Percentiles rank a stretch among this genome's conserved stretches.
Conservation (phyloP, 2,329 filamentous ascomycete species). For the Pestalotiopsis sp. region DNA sequence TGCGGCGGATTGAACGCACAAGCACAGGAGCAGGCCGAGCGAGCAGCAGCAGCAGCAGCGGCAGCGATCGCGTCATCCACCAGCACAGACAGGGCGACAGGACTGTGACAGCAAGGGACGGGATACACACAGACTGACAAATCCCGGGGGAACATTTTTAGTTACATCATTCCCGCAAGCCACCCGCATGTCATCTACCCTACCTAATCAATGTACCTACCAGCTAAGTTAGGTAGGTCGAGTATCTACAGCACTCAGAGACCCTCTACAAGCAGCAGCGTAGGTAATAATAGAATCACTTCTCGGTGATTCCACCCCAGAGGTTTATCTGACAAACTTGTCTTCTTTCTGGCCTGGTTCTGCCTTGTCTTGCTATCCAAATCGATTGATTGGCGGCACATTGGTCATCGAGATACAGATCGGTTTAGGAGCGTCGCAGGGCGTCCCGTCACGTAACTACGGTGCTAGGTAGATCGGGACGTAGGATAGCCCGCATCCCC, state of each 20-base stretch:
- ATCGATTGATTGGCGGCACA: too few species aligned
- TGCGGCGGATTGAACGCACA: background rate
- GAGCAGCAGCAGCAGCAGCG: too few species aligned
- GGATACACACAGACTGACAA: background rate
- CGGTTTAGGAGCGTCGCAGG: too few species aligned
- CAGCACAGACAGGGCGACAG: background rate
- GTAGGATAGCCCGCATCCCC: background rate
- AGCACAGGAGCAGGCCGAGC: background rate
- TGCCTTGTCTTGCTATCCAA: background rate
- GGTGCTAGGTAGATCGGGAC: background rate
- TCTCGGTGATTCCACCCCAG: background rate
- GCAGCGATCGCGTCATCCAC: constrained; percentile 4
- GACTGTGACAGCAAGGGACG: background rate
- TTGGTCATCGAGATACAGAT: too few species aligned
- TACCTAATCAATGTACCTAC: background rate
- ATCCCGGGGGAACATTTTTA: constrained; percentile 1
- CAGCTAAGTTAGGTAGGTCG: background rate
- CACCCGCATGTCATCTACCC: background rate
- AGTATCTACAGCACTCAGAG: background rate
- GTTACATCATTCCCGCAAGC: constrained; percentile 5
- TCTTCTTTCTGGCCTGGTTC: background rate
- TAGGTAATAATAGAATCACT: background rate
- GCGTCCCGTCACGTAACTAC: background rate
- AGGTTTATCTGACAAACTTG: background rate
- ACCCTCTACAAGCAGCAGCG: background rate